A percentile compares a stretch with the other conserved stretches of the same genome.
phyloP scores from a whole-genome alignment of 768 basidiomycete genomes.

The Mrakia gelida region DNA sequence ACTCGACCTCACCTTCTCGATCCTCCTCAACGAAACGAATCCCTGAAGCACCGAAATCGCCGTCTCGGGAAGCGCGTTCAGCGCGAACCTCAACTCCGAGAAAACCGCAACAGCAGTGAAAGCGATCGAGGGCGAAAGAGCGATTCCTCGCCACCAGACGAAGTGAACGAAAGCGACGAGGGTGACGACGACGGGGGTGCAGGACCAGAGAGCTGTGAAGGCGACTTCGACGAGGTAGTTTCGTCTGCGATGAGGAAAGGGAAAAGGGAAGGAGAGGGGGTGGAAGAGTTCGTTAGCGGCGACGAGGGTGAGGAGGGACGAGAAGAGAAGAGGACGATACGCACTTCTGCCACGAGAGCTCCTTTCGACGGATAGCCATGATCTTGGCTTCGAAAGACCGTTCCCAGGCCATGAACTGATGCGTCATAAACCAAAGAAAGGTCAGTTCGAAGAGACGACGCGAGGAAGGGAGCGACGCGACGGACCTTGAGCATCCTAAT shows the following conservation, averaged over 20 bases:
- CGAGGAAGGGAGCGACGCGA: conserved; percentile 38
- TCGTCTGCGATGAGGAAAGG: conserved; percentile 38
- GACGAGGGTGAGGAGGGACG: no score
- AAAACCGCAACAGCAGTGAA: conserved; percentile 71
- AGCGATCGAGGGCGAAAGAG: conserved; percentile 74
- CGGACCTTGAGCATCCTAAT: conserved; percentile 21
- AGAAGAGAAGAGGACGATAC: no score
- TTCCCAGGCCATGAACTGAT: conserved; percentile 90
- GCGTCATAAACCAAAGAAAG: not conserved
- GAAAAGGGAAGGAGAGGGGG: no score
- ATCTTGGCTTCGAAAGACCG: conserved; percentile 77
- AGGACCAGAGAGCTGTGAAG: conserved; percentile 57
- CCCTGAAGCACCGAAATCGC: conserved; percentile 70
- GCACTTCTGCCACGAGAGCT: conserved; percentile 63
- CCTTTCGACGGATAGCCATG: conserved; percentile 67
- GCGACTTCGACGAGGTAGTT: conserved; percentile 77
- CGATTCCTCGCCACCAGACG: conserved; percentile 22
- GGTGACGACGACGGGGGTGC: conserved; percentile 47
- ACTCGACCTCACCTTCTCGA: conserved; percentile 54
- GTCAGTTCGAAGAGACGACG: not conserved
- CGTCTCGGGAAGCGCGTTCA: conserved; percentile 84
- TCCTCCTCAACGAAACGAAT: conserved; percentile 84
- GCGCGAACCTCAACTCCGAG: conserved; percentile 56
- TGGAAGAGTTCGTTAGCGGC: no score
- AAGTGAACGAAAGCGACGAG: conserved; percentile 20